A percentile compares a stretch with the other conserved stretches of the same genome.
Evolutionary conservation across 2,329 filamentous ascomycete genomes (phyloP).

Genomic region (Pseudogymnoascus sp.): DNA sequence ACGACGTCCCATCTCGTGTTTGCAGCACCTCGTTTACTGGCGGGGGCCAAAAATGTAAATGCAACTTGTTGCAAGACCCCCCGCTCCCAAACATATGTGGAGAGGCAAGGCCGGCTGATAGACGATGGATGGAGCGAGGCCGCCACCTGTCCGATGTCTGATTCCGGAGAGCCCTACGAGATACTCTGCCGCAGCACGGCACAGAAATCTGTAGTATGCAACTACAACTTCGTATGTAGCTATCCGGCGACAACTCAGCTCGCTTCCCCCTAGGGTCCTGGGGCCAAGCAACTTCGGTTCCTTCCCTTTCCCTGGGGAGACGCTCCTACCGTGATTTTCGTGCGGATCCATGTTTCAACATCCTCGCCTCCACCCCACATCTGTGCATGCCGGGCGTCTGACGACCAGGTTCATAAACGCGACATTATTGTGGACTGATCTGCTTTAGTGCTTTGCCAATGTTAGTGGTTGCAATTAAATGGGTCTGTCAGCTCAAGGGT

Average conservation of each 20-base stretch:
- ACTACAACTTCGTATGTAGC: background rate
- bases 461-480: slow-evolving; percentile 1
- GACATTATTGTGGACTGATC: slow-evolving; percentile 2
- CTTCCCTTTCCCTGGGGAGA: background rate
- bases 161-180: background rate
- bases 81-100: background rate
- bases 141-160: background rate
- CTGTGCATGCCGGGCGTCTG: slow-evolving; percentile 1
- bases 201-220: background rate
- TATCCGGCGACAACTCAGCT: background rate
- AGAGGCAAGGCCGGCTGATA: background rate
- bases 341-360: slow-evolving; percentile 1
- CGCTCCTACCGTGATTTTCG: background rate
- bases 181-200: background rate
- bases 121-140: background rate
- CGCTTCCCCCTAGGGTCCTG: background rate
- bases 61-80: background rate
- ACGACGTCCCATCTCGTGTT: background rate
- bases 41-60: background rate
- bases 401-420: slow-evolving; percentile 4
- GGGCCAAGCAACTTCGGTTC: background rate
- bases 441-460: background rate
- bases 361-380: background rate
- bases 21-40: background rate
- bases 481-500: background rate